Evolutionary conservation across 176 grass and related monocot species (phyloP).

Genomic region (Aegilops tauschii): DNA sequence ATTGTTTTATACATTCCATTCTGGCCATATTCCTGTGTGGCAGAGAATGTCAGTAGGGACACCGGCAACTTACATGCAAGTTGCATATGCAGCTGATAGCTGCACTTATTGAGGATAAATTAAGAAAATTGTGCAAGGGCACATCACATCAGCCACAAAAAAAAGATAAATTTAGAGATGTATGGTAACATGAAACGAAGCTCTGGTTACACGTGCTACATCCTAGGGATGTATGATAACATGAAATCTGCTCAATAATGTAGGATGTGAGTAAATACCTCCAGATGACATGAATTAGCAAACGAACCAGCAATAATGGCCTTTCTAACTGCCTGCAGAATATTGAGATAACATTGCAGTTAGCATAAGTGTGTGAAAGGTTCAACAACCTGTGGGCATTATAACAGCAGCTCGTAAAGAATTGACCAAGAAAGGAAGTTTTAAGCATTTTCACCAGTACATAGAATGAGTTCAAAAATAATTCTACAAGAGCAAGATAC

Average conservation of each 20-base stretch:
- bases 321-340: constrained; percentile 77
- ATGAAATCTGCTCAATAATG: not conserved
- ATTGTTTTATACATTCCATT: constrained; percentile 94
- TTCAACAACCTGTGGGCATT: not conserved
- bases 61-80: not conserved
- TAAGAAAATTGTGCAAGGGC: not conserved
- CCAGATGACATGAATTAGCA: constrained; percentile 84
- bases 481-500: not conserved
- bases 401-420: not conserved
- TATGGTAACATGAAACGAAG: not conserved
- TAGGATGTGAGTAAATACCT: constrained; percentile 48
- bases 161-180: not conserved
- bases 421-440: not conserved
- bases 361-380: constrained; percentile 21
- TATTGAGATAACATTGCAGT: not conserved
- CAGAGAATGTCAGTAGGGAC: constrained; percentile 13
- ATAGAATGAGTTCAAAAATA: not conserved
- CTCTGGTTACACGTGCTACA: not conserved
- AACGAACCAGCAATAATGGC: constrained; percentile 87
- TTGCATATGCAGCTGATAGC: constrained; percentile 11
- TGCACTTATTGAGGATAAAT: constrained; percentile 6
- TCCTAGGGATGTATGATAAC: constrained; percentile 9
- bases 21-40: constrained; percentile 75
- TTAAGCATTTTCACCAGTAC: constrained; percentile 14
- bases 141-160: not conserved